Conservation (phyloP, 148 eudicot species). For the Cornus kousa region DNA sequence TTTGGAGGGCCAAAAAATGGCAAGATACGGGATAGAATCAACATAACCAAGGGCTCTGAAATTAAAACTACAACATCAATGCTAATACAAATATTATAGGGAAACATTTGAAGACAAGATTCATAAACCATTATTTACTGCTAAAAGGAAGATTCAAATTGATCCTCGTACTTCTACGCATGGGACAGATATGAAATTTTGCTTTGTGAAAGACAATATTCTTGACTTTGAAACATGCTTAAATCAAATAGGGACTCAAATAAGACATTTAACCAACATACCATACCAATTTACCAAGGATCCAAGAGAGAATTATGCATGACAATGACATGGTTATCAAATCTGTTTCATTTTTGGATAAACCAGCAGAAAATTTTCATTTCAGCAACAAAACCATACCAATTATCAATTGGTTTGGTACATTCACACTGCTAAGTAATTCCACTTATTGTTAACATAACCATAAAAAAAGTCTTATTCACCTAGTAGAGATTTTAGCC, state of each 20-base stretch:
- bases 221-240: too few species aligned
- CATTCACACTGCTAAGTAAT: too few species aligned
- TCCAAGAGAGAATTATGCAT: background rate
- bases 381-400: background rate
- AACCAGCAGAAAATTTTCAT: too few species aligned
- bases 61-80: background rate
- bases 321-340: background rate
- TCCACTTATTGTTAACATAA: too few species aligned
- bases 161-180: background rate
- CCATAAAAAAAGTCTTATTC: too few species aligned
- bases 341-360: background rate
- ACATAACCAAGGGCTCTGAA: background rate
- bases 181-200: background rate
- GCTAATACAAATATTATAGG: background rate
- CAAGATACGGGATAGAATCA: background rate
- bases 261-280: background rate
- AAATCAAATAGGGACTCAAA: background rate
- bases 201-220: background rate
- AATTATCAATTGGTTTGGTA: too few species aligned
- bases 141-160: background rate
- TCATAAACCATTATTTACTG: background rate
- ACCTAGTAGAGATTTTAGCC: too few species aligned
- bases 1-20: background rate
- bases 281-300: too few species aligned
- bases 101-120: background rate